These are phyloP conservation scores for Fusarium sp. DNA, from an alignment of 2,329 filamentous ascomycete genomes.

Conservation along the genomic window DNA sequence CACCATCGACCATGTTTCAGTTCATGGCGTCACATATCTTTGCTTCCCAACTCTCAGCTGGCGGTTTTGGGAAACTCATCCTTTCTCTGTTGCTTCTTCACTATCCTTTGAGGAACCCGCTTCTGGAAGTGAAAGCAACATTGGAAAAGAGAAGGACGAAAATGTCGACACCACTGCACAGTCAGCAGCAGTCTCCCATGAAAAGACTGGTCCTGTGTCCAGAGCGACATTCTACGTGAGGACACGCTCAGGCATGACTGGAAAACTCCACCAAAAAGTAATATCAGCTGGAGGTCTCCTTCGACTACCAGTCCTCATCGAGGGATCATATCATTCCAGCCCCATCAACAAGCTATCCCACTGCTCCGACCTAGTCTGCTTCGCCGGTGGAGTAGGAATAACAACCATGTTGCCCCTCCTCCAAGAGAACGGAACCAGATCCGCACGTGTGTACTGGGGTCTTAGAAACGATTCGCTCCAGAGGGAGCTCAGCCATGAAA, in stretches of 20 bases:
- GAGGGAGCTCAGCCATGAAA: constrained; percentile 21
- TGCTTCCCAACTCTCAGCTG: constrained; percentile 49
- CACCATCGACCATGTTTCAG: constrained; percentile 39
- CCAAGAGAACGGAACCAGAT: constrained; percentile 11
- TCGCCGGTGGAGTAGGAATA: constrained; percentile 48
- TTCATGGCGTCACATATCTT: constrained; percentile 47
- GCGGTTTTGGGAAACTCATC: constrained; percentile 51
- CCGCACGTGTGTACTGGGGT: constrained; percentile 42
- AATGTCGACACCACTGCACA: neutral
- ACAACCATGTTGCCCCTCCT: constrained; percentile 45
- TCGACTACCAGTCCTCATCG: constrained; percentile 40
- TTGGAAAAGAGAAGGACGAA: neutral
- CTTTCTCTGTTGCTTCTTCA: constrained; percentile 46
- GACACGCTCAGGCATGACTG: constrained; percentile 39
- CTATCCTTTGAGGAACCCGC: neutral
- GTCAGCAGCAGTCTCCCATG: neutral
- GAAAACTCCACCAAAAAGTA: constrained; percentile 24
- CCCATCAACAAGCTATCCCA: constrained; percentile 33
- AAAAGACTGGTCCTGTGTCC: neutral
- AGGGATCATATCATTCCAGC: constrained; percentile 43
- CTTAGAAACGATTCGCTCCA: constrained; percentile 33
- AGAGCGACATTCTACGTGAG: constrained; percentile 40
- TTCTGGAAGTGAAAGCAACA: neutral
- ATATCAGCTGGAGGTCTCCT: neutral
- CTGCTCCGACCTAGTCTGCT: constrained; percentile 42